Conservation (phyloP, 495 filamentous ascomycete species). For the Cetradonia linearis region DNA sequence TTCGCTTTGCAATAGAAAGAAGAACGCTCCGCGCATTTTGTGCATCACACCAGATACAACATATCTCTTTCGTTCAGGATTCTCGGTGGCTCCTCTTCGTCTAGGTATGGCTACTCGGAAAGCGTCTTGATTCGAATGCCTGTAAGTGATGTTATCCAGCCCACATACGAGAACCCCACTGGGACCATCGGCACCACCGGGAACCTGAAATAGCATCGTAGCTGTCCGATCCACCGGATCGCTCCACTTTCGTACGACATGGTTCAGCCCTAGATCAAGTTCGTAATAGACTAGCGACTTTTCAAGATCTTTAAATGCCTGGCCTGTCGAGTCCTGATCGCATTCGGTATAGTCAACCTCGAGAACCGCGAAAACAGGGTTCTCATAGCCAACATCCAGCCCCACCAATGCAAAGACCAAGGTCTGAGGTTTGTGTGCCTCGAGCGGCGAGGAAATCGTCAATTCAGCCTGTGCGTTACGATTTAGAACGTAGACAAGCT, state of each 20-base stretch:
- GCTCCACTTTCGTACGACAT: slow-evolving; percentile 91
- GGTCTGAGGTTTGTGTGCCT: slow-evolving; percentile 92
- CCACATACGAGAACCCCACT: slow-evolving; percentile 92
- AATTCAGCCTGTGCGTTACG: slow-evolving; percentile 88
- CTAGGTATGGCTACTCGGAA: slow-evolving; percentile 86
- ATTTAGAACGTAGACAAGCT: slow-evolving; percentile 97
- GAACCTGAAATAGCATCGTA: slow-evolving; percentile 87
- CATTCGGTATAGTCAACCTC: slow-evolving; percentile 88
- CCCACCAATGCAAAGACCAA: slow-evolving; percentile 78
- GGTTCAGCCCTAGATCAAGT: slow-evolving; percentile 90
- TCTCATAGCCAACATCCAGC: slow-evolving; percentile 91
- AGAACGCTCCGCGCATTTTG: slow-evolving; percentile 93
- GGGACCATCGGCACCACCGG: slow-evolving; percentile 85
- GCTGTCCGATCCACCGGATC: slow-evolving; percentile 87
- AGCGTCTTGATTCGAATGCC: slow-evolving; percentile 81
- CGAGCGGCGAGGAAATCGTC: slow-evolving; percentile 93
- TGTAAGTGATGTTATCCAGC: slow-evolving; percentile 88
- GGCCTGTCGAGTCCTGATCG: slow-evolving; percentile 82
- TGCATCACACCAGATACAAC: slow-evolving; percentile 92
- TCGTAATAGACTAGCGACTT: slow-evolving; percentile 95
- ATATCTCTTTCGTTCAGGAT: slow-evolving; percentile 77
- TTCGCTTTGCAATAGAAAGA: slow-evolving; percentile 90
- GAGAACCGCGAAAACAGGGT: slow-evolving; percentile 88
- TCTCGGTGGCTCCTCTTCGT: slow-evolving; percentile 74
- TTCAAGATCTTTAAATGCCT: slow-evolving; percentile 70